Base-by-base conservation (phyloP, 2,329 filamentous ascomycete genomes). In the Aureobasidium leucospermi region DNA sequence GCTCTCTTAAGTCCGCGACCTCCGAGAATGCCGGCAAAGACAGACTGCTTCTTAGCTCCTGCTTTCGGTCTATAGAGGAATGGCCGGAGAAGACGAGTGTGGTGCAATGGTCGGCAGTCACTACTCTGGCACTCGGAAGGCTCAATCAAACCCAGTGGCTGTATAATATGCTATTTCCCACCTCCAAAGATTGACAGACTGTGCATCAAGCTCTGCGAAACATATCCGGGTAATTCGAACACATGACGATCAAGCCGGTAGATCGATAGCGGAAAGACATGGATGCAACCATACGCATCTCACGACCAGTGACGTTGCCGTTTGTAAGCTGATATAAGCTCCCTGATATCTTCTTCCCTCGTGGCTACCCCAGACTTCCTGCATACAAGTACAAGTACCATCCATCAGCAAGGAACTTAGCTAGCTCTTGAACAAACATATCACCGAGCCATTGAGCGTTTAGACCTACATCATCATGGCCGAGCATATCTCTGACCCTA, bases 401-500 rank as follows among this genome's bases (percentile, higher is more conserved):
- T 23, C 49, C 38, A 29, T 9, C 45, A 45, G n/a, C 41, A 56
- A 56, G 29, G 39, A 34, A 47, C 32, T 11, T 43, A 36, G 16
- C 36, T 56, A 56, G n/a, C 39, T 55, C 29, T 7, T 46, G 32
- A 28, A 10, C 31, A 36, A 15, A 15, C 11, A 16, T 11, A 6
- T 36, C 15, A 8, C n/a, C 34, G 15, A 13, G 16, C 8, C 15
- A n/a, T 42, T 32, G 15, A 39, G 13, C 43, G 32, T 10, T n/a
- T 16, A 39, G 7, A 10, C 8, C 16, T 39, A 2, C 6, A 32
- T 7, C 38, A 32, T 29, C 1, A 49, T 52, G 57, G 46, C 45
- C 9, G 45, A 59, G 45, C 42, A 48, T 5, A 55, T 57, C 1
- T 57, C 38, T 23, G 59, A 61, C 15, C 59, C 59, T 32, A 61